Percentiles rank a stretch among this genome's conserved stretches.
phyloP scores from a whole-genome alignment of 345 rosid genomes.

The Laguncularia racemosa region DNA sequence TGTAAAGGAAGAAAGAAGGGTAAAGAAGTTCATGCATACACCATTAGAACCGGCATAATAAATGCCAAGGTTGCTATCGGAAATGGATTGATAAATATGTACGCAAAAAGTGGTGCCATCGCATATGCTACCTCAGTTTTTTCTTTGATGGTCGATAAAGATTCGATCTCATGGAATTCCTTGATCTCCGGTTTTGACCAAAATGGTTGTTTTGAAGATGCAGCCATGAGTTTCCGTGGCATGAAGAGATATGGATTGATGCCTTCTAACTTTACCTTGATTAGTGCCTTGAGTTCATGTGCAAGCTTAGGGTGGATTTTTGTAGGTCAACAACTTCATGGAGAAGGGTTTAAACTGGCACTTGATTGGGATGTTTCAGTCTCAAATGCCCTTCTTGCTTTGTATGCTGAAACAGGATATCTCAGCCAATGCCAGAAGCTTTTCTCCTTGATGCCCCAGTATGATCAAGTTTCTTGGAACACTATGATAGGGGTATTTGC shows the following conservation, averaged over 20 bases:
- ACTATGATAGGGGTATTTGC: slow-evolving; percentile 73
- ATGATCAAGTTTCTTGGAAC: slow-evolving; percentile 92
- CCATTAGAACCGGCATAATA: slow-evolving; percentile 45
- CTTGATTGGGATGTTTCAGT: slow-evolving; percentile 77
- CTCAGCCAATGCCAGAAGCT: slow-evolving; percentile 40
- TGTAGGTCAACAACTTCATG: slow-evolving; percentile 61
- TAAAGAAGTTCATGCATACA: slow-evolving; percentile 73
- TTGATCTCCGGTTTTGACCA: slow-evolving; percentile 88
- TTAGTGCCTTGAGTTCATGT: slow-evolving; percentile 79
- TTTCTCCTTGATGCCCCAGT: slow-evolving; percentile 59
- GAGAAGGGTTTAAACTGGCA: slow-evolving; percentile 62
- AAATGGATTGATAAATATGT: slow-evolving; percentile 83
- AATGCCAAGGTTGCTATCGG: slow-evolving; percentile 47
- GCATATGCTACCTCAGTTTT: slow-evolving; percentile 53
- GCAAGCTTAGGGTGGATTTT: slow-evolving; percentile 63
- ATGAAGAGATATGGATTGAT: slow-evolving; percentile 52
- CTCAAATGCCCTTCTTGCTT: slow-evolving; percentile 72
- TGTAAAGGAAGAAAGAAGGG: slow-evolving; percentile 68
- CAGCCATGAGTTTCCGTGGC: slow-evolving; percentile 32
- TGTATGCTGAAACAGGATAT: slow-evolving; percentile 56
- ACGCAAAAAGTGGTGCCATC: slow-evolving; percentile 70
- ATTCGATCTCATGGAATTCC: slow-evolving; percentile 86
- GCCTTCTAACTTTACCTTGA: slow-evolving; percentile 59
- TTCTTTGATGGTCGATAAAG: slow-evolving; percentile 47
- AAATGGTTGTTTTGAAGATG: slow-evolving; percentile 58